These are phyloP conservation scores for Penicillium lividum DNA, from an alignment of 495 filamentous ascomycete species.

Conservation along the genomic window DNA sequence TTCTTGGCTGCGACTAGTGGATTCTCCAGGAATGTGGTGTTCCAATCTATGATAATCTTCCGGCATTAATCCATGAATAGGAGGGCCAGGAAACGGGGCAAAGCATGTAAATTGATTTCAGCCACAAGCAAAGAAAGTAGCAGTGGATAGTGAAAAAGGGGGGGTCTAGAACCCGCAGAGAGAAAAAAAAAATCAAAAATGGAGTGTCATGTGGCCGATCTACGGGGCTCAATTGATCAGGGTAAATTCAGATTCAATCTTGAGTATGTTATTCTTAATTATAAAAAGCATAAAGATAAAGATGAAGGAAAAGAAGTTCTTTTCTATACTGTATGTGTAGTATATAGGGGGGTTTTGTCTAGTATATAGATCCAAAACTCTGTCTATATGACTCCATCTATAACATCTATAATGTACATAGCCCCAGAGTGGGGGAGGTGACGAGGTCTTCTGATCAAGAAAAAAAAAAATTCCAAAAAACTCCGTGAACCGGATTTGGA, in stretches of 20 bases:
- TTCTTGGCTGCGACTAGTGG: conserved; percentile 23
- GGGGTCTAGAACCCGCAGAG: conserved; percentile 33
- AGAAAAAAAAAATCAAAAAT: conserved; percentile 29
- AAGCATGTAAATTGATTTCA: background rate
- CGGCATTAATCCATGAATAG: conserved; percentile 25
- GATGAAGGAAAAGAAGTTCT: no score
- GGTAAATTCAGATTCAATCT: no score
- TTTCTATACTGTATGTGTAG: no score
- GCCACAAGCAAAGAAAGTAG: conserved; percentile 1
- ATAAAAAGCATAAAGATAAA: no score
- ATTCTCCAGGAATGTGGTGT: conserved; percentile 7
- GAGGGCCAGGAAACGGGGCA: conserved; percentile 6
- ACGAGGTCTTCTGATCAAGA: conserved; percentile 50
- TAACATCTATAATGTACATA: background rate
- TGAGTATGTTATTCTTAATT: no score
- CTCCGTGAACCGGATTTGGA: conserved; percentile 30
- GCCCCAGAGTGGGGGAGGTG: conserved; percentile 25
- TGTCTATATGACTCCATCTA: background rate
- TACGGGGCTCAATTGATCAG: conserved; percentile 24
- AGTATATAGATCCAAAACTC: background rate
- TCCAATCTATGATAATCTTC: conserved; percentile 15
- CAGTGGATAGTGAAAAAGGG: conserved; percentile 2
- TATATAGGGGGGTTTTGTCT: background rate
- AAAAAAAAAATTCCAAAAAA: conserved; percentile 38
- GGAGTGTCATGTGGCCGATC: conserved; percentile 47